These are phyloP conservation scores for Bacidia gigantensis DNA, from an alignment of 495 filamentous ascomycete species.

Conservation along the genomic window DNA sequence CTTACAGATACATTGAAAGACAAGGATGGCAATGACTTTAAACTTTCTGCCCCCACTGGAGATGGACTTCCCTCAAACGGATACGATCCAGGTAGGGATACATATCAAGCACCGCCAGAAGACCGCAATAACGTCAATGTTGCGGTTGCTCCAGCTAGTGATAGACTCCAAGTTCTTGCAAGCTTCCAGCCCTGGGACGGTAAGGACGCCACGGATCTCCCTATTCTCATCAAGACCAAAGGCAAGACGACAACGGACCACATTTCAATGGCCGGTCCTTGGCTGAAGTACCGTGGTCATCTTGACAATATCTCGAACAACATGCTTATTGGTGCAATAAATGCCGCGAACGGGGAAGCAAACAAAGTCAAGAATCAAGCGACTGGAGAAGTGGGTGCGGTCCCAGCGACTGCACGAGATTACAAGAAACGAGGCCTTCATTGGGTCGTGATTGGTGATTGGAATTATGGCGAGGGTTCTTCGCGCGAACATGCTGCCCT, in stretches of 20 bases:
- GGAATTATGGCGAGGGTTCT: constrained; percentile 98
- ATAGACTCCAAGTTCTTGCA: constrained; percentile 83
- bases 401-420: constrained; percentile 89
- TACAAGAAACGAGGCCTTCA: constrained; percentile 93
- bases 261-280: constrained; percentile 98
- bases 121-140: constrained; percentile 62
- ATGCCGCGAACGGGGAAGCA: constrained; percentile 87
- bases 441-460: constrained; percentile 98
- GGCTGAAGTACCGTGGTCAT: constrained; percentile 99
- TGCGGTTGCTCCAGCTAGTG: constrained; percentile 74
- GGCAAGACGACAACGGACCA: constrained; percentile 99
- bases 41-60: constrained; percentile 64
- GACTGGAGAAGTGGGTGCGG: constrained; percentile 69
- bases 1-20: constrained; percentile 87
- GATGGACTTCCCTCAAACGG: constrained; percentile 67
- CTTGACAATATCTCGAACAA: constrained; percentile 99
- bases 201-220: constrained; percentile 77
- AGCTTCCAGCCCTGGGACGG: constrained; percentile 86
- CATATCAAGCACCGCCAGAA: constrained; percentile 88
- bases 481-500: constrained; percentile 97
- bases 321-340: constrained; percentile 98
- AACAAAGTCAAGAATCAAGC: constrained; percentile 95
- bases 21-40: constrained; percentile 95
- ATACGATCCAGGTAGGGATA: constrained; percentile 88
- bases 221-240: constrained; percentile 93